Base-by-base conservation (phyloP, 106 monocot species). In the Xerophyta viscosa region DNA sequence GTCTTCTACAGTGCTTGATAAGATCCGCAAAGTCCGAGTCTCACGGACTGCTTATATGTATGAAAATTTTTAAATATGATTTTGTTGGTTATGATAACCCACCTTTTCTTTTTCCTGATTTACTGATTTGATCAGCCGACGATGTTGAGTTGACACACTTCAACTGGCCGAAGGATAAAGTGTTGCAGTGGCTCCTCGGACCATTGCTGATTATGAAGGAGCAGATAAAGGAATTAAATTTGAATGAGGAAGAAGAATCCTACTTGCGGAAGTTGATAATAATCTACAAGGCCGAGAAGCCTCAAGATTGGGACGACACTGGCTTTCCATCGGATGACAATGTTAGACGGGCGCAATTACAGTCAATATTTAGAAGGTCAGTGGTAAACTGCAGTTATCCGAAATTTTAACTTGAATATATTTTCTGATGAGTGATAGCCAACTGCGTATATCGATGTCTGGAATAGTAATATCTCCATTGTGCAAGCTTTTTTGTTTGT, bases 191-290 rank as follows among this genome's bases (percentile, higher is more conserved):
- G 92, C 45, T 92, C 25, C 45, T 92, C 21, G 79, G 79, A 24
- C 92, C 92, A 20, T 66, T 92, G 41, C 41, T 87, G 8, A 68
- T 87, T 27, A 92, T 92, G 67, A 92, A 92, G 58, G 92, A 92
- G 18, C 92, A 87, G 61, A 74, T 92, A 19, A 87, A 64, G 54
- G 70, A 61, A 22, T 41, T 83, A 11, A 61, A 83, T 2, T 59
- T 92, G 48, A 67, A 52, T 15, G 87, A 92, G 45, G 57, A 79
- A 37, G 92, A 92, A 55, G 92, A 77, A 63, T 50, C 62, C 17
- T 79, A 70, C 68, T 68, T 92, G 48, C 67, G 58, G 64, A 76
- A 73, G 56, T 57, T 87, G 67, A 60, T 87, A 27, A 73, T 92
- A 76, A 55, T 49, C 14, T 50, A 65, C 19, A 77, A 58, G 21